Percentiles rank a stretch among this genome's conserved stretches.
Conservation (phyloP, 805 yeast species). For the Ogataea methylovora region DNA sequence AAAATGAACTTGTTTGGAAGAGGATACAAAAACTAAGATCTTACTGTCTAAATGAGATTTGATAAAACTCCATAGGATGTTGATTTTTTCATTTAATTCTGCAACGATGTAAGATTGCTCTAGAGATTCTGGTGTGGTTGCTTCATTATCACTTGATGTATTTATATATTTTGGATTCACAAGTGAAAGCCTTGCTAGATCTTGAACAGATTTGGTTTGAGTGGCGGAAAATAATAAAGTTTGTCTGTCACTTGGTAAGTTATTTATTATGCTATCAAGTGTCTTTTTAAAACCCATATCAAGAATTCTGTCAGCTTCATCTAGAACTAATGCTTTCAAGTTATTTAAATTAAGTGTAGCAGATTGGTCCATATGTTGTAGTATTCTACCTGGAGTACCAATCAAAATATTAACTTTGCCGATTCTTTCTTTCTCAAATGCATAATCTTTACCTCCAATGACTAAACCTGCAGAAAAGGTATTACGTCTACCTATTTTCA, state of each 20-base stretch:
- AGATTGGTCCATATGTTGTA: conserved; percentile 89
- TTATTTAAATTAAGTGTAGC: conserved; percentile 70
- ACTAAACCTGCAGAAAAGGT: conserved; percentile 83
- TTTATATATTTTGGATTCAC: conserved; percentile 55
- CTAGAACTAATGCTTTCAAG: conserved; percentile 72
- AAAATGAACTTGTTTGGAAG: conserved; percentile 86
- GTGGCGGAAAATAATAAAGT: conserved; percentile 85
- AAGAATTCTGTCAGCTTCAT: conserved; percentile 87
- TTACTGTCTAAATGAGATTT: conserved; percentile 76
- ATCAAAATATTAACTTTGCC: conserved; percentile 73
- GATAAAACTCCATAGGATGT: conserved; percentile 78
- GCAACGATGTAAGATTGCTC: conserved; percentile 77
- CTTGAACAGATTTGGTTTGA: conserved; percentile 74
- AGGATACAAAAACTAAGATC: conserved; percentile 75
- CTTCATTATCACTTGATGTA: conserved; percentile 22
- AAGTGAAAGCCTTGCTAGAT: conserved; percentile 73
- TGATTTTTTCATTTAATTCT: conserved; percentile 73
- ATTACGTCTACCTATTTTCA: conserved; percentile 71
- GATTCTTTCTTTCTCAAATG: conserved; percentile 74
- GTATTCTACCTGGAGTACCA: conserved; percentile 86
- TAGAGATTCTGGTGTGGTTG: conserved; percentile 67
- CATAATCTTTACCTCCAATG: conserved; percentile 88
- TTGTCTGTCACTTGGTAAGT: conserved; percentile 75
- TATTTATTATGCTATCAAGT: conserved; percentile 70
- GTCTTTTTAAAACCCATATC: conserved; percentile 91